phyloP scores from a whole-genome alignment of 495 filamentous ascomycete species.

The Elasticomyces elasticus region DNA sequence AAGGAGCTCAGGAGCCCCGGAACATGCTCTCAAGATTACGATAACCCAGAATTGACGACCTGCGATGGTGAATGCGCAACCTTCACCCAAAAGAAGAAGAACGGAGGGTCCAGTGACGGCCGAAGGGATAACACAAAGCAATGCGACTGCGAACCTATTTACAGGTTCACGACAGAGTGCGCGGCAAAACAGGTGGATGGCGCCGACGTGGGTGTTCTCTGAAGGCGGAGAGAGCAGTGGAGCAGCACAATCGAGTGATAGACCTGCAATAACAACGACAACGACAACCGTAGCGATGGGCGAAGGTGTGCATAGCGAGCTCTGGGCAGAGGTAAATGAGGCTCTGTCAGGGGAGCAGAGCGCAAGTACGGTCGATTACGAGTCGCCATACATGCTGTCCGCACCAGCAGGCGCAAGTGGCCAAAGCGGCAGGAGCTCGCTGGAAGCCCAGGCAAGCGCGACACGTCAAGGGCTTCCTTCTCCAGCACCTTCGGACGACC shows the following conservation, averaged over 20 bases:
- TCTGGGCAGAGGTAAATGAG: too few relatives aligned
- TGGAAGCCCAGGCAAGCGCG: not conserved
- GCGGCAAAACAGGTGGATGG: slow-evolving; percentile 13
- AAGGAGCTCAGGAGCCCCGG: not conserved
- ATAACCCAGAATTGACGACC: not conserved
- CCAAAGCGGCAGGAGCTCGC: slow-evolving; percentile 1
- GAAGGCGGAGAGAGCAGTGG: not conserved
- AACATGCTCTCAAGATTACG: not conserved
- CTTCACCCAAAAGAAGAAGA: slow-evolving; percentile 9
- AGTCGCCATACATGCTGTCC: not conserved
- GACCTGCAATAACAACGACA: not conserved
- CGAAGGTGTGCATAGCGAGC: too few relatives aligned
- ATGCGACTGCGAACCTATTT: slow-evolving; percentile 3
- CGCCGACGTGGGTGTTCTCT: not conserved
- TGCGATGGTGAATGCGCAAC: not conserved
- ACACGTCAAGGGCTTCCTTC: slow-evolving; percentile 11
- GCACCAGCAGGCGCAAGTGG: not conserved
- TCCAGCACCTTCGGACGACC: slow-evolving; percentile 8
- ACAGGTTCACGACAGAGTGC: too few relatives aligned
- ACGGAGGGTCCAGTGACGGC: not conserved
- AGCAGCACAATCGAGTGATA: too few relatives aligned
- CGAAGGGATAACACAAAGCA: slow-evolving; percentile 1
- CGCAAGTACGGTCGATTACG: not conserved
- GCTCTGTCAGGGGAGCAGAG: not conserved
- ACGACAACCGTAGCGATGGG: not conserved